phyloP scores from a whole-genome alignment of 2,329 filamentous ascomycete genomes.

The Hypoxylon rubiginosum region DNA sequence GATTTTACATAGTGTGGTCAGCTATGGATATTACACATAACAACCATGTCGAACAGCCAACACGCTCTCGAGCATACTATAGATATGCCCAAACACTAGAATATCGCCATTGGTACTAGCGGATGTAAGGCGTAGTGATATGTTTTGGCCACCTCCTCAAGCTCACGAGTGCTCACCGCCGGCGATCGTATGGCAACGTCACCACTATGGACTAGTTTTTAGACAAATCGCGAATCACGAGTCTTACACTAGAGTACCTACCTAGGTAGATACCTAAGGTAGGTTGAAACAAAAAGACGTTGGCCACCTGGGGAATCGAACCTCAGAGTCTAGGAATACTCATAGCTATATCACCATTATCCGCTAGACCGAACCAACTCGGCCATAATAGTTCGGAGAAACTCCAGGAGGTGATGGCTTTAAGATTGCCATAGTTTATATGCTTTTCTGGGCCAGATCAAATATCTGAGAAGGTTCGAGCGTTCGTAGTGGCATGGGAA shows the following conservation, averaged over 20 bases:
- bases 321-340: too few relatives aligned
- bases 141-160: not conserved
- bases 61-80: not conserved
- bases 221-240: not conserved
- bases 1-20: constrained; percentile 75
- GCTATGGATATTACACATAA: not conserved
- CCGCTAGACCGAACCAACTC: too few relatives aligned
- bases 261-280: not conserved
- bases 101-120: not conserved
- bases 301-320: too few relatives aligned
- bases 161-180: not conserved
- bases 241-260: too few relatives aligned
- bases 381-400: too few relatives aligned
- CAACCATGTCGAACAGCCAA: not conserved
- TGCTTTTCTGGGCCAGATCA: too few relatives aligned
- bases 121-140: not conserved
- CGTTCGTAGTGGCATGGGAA: too few relatives aligned
- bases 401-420: too few relatives aligned
- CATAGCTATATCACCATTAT: too few relatives aligned
- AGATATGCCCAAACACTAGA: not conserved
- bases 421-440: not conserved
- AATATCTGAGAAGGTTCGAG: too few relatives aligned
- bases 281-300: not conserved
- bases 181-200: not conserved
- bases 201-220: not conserved